A percentile compares a stretch with the other conserved stretches of the same genome.
Evolutionary conservation across 1,284 basidiomycete genomes (phyloP).

Genomic region (Neotropicomus parvogracilis): DNA sequence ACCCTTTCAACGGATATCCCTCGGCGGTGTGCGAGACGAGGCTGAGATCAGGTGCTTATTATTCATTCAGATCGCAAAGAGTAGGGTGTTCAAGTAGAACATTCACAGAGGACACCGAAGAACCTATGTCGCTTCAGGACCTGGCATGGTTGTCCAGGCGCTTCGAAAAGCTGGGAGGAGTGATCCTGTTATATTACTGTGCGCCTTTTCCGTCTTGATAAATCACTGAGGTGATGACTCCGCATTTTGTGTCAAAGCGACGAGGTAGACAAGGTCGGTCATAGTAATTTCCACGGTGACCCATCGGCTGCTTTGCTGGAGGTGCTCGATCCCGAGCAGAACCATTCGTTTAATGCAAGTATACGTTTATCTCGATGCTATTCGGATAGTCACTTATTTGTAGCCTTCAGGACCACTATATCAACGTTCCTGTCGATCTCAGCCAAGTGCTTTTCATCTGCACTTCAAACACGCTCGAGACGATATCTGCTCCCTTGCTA

Average conservation of each 20-base stretch:
- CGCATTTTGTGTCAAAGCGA: conserved; percentile 47
- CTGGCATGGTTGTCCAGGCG: conserved; percentile 85
- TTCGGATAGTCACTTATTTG: conserved; percentile 4
- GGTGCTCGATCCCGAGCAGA: conserved; percentile 91
- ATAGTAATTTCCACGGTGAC: conserved; percentile 84
- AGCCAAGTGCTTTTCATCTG: conserved; percentile 88
- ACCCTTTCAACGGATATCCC: conserved; percentile 90
- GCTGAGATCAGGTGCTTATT: conserved; percentile 67
- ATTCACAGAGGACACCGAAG: conserved; percentile 67
- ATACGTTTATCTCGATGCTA: neutral
- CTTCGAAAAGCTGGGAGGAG: conserved; percentile 79
- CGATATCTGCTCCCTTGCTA: conserved; percentile 79
- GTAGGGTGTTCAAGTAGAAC: conserved; percentile 2
- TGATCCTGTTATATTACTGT: conserved; percentile 80
- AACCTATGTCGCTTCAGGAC: conserved; percentile 87
- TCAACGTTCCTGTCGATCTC: conserved; percentile 87
- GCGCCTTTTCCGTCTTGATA: conserved; percentile 31
- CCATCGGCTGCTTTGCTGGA: conserved; percentile 85
- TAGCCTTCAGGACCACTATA: conserved; percentile 73
- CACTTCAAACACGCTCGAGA: conserved; percentile 83
- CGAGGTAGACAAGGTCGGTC: conserved; percentile 87
- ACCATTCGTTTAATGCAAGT: conserved; percentile 75
- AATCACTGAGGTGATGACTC: conserved; percentile 16
- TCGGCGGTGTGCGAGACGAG: conserved; percentile 88
- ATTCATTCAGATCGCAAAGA: neutral